Evolutionary conservation across 306 rosid species (phyloP), one percentile per base, ranked within the genome.

Genomic region (Elaeagnus macrophylla): DNA sequence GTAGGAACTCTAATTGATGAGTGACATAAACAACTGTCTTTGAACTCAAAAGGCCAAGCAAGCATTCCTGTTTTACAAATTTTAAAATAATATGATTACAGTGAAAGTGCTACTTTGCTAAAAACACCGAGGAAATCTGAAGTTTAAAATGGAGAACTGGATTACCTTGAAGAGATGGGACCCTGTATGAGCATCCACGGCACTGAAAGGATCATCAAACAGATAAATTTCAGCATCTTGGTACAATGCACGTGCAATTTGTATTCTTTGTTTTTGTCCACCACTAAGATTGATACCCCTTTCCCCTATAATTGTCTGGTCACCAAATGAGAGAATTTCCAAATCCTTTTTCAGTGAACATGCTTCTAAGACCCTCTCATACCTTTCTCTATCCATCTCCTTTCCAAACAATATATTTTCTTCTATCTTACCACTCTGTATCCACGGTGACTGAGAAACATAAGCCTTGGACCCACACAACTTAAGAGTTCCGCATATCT

Each of bases 161-260:
- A 62, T 62, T 59, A 78, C 93, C 93, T 75, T 77, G 48, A 80
- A 83, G 54, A 82, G 68, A 65, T 82, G 95, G 18, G 90, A 85
- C 77, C 87, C 89, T 36, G 94, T 85, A 71, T 85, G 94, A 70
- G 86, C 94, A 75, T 82, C 94, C 32, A 85, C 84, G 36, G 86
- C 90, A 64, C 90, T 82, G 65, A 85, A 85, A 12, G 95, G 95
- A 79, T 85, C 95, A 35, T 82, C 95, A 57, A 79, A 79, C 54
- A 85, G 74, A 73, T 82, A 85, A 53, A 85, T 75, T 55, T 85
- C 95, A 64, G 79, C 79, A 41, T 77, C 89, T 68, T 79, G 89
- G 68, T 85, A 85, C 39, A 85, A 53, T 12, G 95, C 82, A 38
- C 95, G 84, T 1, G 95, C 95, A 39, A 85, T 85, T 64, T 85